phyloP scores from a whole-genome alignment of 805 yeast genomes.

The Hanseniaspora taiwanica region DNA sequence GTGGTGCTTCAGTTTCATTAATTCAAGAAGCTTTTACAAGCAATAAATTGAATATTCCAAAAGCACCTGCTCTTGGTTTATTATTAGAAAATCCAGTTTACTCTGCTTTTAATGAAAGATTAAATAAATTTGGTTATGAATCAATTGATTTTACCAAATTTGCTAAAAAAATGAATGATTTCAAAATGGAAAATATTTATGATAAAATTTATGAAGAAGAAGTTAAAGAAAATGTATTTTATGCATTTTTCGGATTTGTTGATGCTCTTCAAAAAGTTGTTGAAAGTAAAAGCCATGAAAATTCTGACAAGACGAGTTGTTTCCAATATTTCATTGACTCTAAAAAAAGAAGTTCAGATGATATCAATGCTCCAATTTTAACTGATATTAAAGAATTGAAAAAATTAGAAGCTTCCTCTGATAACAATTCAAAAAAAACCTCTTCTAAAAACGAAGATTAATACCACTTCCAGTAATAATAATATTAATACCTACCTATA shows the following conservation, averaged over 20 bases:
- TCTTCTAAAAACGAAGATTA: too few species aligned
- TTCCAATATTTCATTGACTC: constrained; percentile 4
- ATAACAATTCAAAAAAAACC: neutral
- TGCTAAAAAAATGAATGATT: constrained; percentile 61
- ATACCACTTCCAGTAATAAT: too few species aligned
- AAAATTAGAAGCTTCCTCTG: constrained; percentile 1
- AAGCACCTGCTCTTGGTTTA: constrained; percentile 93
- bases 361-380: constrained; percentile 8
- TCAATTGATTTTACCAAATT: constrained; percentile 55
- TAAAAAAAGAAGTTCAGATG: constrained; percentile 17
- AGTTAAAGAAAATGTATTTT: constrained; percentile 71
- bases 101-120: constrained; percentile 63
- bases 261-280: constrained; percentile 53
- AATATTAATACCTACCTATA: too few species aligned
- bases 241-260: constrained; percentile 82
- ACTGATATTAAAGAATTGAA: constrained; percentile 21
- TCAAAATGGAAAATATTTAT: constrained; percentile 79
- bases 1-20: constrained; percentile 70
- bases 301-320: constrained; percentile 18
- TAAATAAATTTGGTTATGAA: constrained; percentile 66
- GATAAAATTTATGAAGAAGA: constrained; percentile 90
- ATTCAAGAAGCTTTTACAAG: constrained; percentile 66
- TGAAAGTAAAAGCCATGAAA: constrained; percentile 37
- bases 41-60: constrained; percentile 76
- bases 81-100: constrained; percentile 86